Conservation (phyloP, 2,329 filamentous ascomycete species). For the Dactylellina parvicollis region DNA sequence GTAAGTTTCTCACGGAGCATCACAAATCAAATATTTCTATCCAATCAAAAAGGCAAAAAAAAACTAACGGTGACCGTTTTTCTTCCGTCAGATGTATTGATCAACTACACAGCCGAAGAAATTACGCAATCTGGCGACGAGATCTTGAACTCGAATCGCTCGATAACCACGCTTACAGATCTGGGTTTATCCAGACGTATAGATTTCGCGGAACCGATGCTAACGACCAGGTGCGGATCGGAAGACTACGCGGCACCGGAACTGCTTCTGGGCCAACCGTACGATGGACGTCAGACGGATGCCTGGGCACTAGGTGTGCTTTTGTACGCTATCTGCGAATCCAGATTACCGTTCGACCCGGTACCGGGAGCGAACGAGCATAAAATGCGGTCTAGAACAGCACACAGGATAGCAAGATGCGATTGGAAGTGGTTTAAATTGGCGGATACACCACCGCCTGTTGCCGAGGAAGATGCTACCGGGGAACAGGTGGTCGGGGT, state of each 20-base stretch:
- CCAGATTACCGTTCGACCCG: slow-evolving; percentile 91
- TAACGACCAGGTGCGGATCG: slow-evolving; percentile 93
- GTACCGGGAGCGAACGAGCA: slow-evolving; percentile 80
- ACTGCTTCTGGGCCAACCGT: slow-evolving; percentile 92
- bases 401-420: slow-evolving; percentile 91
- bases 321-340: slow-evolving; percentile 91
- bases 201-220: slow-evolving; percentile 78
- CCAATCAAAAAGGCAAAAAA: slow-evolving; percentile 11
- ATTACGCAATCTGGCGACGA: slow-evolving; percentile 69
- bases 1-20: slow-evolving; percentile 66
- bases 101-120: slow-evolving; percentile 76
- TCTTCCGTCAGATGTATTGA: slow-evolving; percentile 79
- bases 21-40: slow-evolving; percentile 6
- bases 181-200: slow-evolving; percentile 88
- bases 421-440: slow-evolving; percentile 91
- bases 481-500: slow-evolving; percentile 61
- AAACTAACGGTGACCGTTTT: slow-evolving; percentile 47
- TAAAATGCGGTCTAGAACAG: slow-evolving; percentile 81
- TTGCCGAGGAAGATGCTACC: slow-evolving; percentile 77
- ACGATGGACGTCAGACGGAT: slow-evolving; percentile 90
- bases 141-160: slow-evolving; percentile 77
- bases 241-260: slow-evolving; percentile 98
- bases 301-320: slow-evolving; percentile 95
- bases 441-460: slow-evolving; percentile 44
- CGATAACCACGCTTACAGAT: slow-evolving; percentile 88